These are phyloP conservation scores for Ophiostoma novo-ulmi DNA, from an alignment of 2,329 filamentous ascomycete species.

Conservation along the genomic window DNA sequence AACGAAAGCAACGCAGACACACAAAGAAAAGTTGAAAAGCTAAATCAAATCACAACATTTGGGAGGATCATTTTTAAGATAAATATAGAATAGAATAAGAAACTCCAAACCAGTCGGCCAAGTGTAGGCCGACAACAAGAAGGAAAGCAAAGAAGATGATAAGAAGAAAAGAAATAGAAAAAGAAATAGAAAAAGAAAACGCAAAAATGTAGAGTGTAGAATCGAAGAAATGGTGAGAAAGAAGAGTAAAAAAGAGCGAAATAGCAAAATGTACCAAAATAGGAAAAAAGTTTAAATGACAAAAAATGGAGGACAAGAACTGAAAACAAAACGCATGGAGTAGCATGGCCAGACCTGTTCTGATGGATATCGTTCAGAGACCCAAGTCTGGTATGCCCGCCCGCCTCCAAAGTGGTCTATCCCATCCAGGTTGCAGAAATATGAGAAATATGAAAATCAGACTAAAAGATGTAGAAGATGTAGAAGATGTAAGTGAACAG, in stretches of 20 bases:
- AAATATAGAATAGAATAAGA: not conserved
- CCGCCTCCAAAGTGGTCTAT: not conserved
- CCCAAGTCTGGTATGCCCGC: no score
- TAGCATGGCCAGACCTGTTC: no score
- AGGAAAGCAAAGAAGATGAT: not conserved
- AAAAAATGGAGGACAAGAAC: not conserved
- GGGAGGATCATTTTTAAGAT: not conserved
- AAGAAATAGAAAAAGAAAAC: not conserved
- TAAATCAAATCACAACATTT: not conserved
- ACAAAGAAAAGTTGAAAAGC: not conserved
- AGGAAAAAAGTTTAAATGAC: not conserved
- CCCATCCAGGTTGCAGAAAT: not conserved
- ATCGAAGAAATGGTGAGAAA: not conserved
- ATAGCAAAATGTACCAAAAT: not conserved
- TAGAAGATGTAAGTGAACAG: no score
- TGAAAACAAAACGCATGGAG: not conserved
- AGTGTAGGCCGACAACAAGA: not conserved
- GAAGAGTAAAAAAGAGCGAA: not conserved
- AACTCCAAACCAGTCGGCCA: constrained; percentile 7
- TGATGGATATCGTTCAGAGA: no score
- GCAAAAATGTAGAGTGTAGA: constrained; percentile 4
- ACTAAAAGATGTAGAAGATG: not conserved
- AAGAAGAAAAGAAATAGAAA: not conserved
- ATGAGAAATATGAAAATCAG: not conserved
- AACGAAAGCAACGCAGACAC: no score